Percentiles rank a stretch among this genome's conserved stretches.
phyloP scores from a whole-genome alignment of 108 stramenopile genomes.

The Pseudonitzschia pungens region DNA sequence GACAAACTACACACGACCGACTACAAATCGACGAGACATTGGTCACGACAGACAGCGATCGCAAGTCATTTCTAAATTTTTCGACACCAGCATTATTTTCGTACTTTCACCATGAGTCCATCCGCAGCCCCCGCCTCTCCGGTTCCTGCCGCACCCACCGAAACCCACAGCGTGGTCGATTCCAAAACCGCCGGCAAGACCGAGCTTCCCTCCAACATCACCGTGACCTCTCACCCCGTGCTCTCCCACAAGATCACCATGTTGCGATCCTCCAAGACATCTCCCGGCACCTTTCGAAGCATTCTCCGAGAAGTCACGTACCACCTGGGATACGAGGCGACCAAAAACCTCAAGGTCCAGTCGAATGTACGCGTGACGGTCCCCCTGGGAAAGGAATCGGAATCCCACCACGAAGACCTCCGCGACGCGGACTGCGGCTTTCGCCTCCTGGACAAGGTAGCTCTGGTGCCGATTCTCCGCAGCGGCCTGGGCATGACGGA shows the following conservation, averaged over 20 bases:
- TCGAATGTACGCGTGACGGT: constrained; percentile 63
- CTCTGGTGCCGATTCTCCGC: constrained; percentile 93
- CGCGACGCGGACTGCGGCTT: constrained; percentile 49
- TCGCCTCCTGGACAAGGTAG: constrained; percentile 65
- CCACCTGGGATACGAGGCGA: constrained; percentile 98
- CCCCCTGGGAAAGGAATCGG: constrained; percentile 36
- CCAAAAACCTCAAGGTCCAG: constrained; percentile 65
- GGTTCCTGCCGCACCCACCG: background rate
- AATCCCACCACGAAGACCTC: constrained; percentile 32
- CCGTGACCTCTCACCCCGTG: constrained; percentile 75
- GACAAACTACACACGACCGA: background rate
- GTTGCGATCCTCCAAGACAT: constrained; percentile 74
- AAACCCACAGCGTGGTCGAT: background rate
- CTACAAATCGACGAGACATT: background rate
- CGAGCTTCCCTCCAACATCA: constrained; percentile 33
- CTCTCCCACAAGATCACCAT: constrained; percentile 76
- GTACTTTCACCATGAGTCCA: background rate
- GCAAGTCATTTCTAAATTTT: background rate
- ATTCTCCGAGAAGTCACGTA: constrained; percentile 92
- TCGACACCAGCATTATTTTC: too few relatives aligned
- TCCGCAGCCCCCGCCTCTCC: background rate
- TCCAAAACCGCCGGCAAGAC: background rate
- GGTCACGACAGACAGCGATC: background rate
- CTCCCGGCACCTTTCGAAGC: constrained; percentile 78
- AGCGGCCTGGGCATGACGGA: constrained; percentile 96